Evolutionary conservation across 2,329 filamentous ascomycete species (phyloP), one percentile per base, ranked within the genome.

Genomic region (Albophoma yamanashiensis): DNA sequence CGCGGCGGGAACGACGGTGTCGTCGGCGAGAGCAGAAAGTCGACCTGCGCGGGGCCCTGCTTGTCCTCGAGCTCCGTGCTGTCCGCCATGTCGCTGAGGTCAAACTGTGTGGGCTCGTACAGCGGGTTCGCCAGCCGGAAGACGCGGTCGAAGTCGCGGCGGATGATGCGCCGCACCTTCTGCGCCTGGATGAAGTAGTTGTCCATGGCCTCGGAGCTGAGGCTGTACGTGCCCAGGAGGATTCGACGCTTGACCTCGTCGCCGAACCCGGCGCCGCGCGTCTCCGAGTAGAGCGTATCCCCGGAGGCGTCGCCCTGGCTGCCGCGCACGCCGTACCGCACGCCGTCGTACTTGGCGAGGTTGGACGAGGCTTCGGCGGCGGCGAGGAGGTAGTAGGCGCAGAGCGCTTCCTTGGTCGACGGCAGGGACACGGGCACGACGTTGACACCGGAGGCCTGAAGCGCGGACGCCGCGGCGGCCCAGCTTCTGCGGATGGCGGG

Each of bases 131-230:
- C 75, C 52, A 85, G 74, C 20, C 75, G 73, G 70, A 99, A 97
- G 0, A 90, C 86, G 2, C 81, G 76, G 73, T 97, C 86, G 71
- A 99, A 99, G 69, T 99, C 94, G 40, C 79, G 78, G 70, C 94
- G 88, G 2, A 99, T 90, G 22, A 96, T 78, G 59, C 91, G 82
- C 1, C 94, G 87, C 45, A 97, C 85, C 64, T 88, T 88, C 75
- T 99, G 94, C 55, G 94, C 94, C 71, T 96, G 89, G 63, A 96
- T 84, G 69, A 99, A 99, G 74, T 97, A 97, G 71, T 97, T 99
- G 72, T 96, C 89, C 69, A 95, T 94, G 12, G 92, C 92, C 62
- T 89, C 85, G 0, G 93, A 92, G 73, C 91, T 96, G 58, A 99
- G 81, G 47, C 88, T 92, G 71, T 96, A 97, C 0, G 92, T 88